Percentiles rank a stretch among this genome's conserved stretches.
Evolutionary conservation across 2,329 filamentous ascomycete species (phyloP).

Genomic region (Fusarium compactum): DNA sequence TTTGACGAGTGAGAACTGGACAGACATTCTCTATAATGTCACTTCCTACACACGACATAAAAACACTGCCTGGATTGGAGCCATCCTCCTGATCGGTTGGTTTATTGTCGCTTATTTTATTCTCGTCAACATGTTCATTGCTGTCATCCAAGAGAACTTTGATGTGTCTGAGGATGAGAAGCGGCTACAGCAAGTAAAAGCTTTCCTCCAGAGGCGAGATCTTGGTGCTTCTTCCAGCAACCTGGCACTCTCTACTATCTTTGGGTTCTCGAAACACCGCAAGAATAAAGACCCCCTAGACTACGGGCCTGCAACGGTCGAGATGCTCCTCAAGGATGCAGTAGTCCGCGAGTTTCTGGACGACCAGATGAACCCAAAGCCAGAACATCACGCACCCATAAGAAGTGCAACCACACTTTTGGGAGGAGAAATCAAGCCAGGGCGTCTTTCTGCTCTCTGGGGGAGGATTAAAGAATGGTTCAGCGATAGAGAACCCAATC

Average conservation of each 20-base stretch:
- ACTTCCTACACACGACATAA: constrained; percentile 74
- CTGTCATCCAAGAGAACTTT: constrained; percentile 99
- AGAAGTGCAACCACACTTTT: constrained; percentile 50
- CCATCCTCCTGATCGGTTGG: constrained; percentile 92
- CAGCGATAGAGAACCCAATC: constrained; percentile 83
- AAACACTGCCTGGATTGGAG: constrained; percentile 91
- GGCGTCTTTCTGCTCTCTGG: constrained; percentile 72
- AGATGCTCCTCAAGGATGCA: constrained; percentile 96
- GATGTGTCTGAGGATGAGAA: constrained; percentile 99
- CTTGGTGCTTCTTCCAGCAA: constrained; percentile 79
- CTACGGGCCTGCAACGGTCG: constrained; percentile 90
- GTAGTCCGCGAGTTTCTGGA: constrained; percentile 96
- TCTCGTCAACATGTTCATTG: constrained; percentile 99
- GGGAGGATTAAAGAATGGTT: constrained; percentile 67
- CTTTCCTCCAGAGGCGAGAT: constrained; percentile 92
- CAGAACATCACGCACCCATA: constrained; percentile 49
- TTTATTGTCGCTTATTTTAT: constrained; percentile 97
- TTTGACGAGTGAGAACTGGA: constrained; percentile 97
- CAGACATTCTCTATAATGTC: constrained; percentile 83
- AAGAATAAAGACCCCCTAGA: constrained; percentile 84
- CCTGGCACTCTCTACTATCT: constrained; percentile 79
- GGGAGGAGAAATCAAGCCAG: constrained; percentile 64
- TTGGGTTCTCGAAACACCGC: constrained; percentile 70
- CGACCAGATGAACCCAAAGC: constrained; percentile 56
- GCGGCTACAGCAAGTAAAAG: constrained; percentile 93